Evolutionary conservation across 257 asterid species (phyloP).

Genomic region (Coffea eugenioides): DNA sequence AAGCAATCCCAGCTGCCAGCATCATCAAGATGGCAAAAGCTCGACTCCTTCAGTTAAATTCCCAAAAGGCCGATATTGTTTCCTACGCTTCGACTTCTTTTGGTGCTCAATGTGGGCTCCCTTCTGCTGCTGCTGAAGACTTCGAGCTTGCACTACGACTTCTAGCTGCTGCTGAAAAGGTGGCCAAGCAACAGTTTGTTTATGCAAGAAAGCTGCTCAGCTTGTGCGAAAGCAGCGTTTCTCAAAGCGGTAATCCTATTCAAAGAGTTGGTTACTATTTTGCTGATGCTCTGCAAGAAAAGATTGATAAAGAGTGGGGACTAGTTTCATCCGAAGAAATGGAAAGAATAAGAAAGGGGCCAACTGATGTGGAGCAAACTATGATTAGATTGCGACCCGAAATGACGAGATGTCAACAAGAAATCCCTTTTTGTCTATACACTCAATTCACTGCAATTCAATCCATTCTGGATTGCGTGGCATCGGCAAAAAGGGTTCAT

Average conservation of each 20-base stretch:
- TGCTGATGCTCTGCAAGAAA: conserved; percentile 29
- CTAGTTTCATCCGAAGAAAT: conserved; percentile 2
- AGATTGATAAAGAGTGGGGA: conserved; percentile 32
- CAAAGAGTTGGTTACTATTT: conserved; percentile 29
- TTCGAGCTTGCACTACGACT: conserved; percentile 43
- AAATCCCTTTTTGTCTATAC: conserved; percentile 39
- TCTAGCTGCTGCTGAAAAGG: conserved; percentile 48
- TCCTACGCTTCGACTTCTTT: neutral
- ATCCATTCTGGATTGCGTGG: conserved; percentile 40
- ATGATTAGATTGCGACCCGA: neutral
- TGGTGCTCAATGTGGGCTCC: conserved; percentile 16
- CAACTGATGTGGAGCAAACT: conserved; percentile 4
- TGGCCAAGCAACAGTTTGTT: conserved; percentile 33
- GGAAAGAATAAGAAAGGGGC: conserved; percentile 3
- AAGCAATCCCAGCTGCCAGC: neutral
- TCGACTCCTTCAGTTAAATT: neutral
- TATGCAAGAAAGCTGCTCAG: conserved; percentile 29
- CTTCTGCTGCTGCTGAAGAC: conserved; percentile 30
- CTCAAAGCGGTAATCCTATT: conserved; percentile 29
- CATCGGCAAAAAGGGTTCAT: conserved; percentile 36
- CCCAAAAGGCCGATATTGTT: conserved; percentile 1
- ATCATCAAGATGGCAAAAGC: conserved; percentile 3
- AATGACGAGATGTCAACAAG: conserved; percentile 25
- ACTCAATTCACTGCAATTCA: conserved; percentile 44
- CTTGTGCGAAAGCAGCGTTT: conserved; percentile 25